Conservation (phyloP, 129 eudicot genomes). For the Tagetes erecta region DNA sequence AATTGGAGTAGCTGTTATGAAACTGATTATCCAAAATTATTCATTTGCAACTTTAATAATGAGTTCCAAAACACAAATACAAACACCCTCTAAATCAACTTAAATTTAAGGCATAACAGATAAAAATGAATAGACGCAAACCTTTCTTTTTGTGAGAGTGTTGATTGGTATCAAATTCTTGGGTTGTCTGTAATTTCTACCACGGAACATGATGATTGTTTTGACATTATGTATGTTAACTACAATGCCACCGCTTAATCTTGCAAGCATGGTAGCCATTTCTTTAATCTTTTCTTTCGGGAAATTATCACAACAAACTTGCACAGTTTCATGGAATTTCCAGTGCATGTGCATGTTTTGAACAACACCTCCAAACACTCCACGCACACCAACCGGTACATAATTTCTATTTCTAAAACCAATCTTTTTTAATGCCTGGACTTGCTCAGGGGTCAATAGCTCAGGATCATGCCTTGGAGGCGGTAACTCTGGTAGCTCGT, state of each 20-base stretch:
- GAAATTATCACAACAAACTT: slow-evolving; percentile 97
- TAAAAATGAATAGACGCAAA: slow-evolving; percentile 22
- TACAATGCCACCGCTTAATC: slow-evolving; percentile 95
- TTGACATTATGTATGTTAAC: slow-evolving; percentile 90
- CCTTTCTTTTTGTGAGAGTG: slow-evolving; percentile 97
- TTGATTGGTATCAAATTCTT: slow-evolving; percentile 93
- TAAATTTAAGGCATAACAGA: neutral
- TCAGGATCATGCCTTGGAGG: slow-evolving; percentile 95
- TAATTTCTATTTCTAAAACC: slow-evolving; percentile 89
- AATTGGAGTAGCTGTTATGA: neutral
- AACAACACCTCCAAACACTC: slow-evolving; percentile 99
- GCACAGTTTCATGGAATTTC: slow-evolving; percentile 98
- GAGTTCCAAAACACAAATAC: neutral
- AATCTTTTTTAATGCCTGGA: slow-evolving; percentile 87
- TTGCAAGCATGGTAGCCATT: slow-evolving; percentile 93
- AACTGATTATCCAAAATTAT: neutral
- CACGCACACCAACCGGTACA: slow-evolving; percentile 97
- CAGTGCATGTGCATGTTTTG: slow-evolving; percentile 99
- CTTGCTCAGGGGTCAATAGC: slow-evolving; percentile 80
- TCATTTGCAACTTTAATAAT: neutral
- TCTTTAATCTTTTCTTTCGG: slow-evolving; percentile 97
- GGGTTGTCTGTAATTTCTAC: slow-evolving; percentile 95
- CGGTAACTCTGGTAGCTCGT: slow-evolving; percentile 94
- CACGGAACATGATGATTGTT: slow-evolving; percentile 97
- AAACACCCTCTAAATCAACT: slow-evolving; percentile 2